phyloP scores from a whole-genome alignment of 2,329 filamentous ascomycete species.

The Ophioceras dolichostomum region DNA sequence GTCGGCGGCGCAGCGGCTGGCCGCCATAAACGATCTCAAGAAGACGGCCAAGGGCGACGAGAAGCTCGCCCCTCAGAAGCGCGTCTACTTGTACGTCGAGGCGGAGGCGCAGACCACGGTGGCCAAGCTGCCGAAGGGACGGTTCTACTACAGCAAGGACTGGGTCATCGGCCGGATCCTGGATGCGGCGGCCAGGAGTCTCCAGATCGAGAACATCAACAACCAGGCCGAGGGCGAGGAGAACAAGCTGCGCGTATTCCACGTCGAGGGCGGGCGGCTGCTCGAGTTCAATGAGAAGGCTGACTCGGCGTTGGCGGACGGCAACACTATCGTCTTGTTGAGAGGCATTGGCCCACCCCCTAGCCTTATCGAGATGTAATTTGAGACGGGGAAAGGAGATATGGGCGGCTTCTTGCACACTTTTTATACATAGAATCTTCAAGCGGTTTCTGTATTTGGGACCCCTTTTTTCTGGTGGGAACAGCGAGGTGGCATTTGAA shows the following conservation, averaged over 20 bases:
- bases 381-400: too few species aligned
- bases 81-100: constrained; percentile 85
- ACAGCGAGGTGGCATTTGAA: constrained; percentile 1
- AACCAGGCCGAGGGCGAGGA: constrained; percentile 66
- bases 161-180: constrained; percentile 84
- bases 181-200: constrained; percentile 61
- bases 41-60: constrained; percentile 82
- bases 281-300: constrained; percentile 84
- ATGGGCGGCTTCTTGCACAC: constrained; percentile 1
- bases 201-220: constrained; percentile 77
- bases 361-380: constrained; percentile 52
- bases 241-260: constrained; percentile 75
- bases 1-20: constrained; percentile 49
- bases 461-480: constrained; percentile 3
- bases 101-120: constrained; percentile 78
- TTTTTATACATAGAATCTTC: constrained; percentile 2
- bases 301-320: constrained; percentile 58
- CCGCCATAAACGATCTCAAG: constrained; percentile 69
- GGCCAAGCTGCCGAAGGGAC: constrained; percentile 69
- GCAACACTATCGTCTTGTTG: constrained; percentile 82
- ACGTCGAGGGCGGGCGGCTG: constrained; percentile 79
- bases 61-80: constrained; percentile 66
- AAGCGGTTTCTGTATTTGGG: neutral
- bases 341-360: constrained; percentile 74
- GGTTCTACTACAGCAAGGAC: constrained; percentile 69